These are phyloP conservation scores for Auricularia cornea DNA, from an alignment of 768 basidiomycete species.

Conservation along the genomic window DNA sequence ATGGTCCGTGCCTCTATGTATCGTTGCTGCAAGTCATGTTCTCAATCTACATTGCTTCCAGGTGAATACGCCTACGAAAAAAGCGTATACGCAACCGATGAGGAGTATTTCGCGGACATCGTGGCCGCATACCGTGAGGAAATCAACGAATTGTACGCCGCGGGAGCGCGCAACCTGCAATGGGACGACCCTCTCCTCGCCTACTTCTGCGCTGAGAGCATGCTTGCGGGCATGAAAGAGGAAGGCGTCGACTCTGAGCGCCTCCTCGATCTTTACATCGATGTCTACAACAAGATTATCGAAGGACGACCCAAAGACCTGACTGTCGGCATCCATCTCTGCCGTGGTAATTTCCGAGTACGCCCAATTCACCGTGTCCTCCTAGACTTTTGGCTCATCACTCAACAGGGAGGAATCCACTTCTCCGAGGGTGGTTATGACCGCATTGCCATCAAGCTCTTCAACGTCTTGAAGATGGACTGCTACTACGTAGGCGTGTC, in stretches of 20 bases:
- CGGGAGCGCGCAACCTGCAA: constrained; percentile 37
- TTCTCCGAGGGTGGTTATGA: constrained; percentile 40
- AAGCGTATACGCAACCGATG: constrained; percentile 52
- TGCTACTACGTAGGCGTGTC: constrained; percentile 37
- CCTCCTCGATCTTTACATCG: constrained; percentile 57
- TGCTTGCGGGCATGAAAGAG: constrained; percentile 48
- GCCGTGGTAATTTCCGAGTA: constrained; percentile 33
- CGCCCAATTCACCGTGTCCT: not conserved
- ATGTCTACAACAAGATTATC: constrained; percentile 38
- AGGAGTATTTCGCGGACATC: constrained; percentile 43
- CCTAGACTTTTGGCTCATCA: not conserved
- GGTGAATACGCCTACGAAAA: constrained; percentile 21
- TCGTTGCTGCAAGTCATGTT: not conserved
- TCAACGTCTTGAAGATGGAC: constrained; percentile 52
- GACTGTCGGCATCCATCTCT: constrained; percentile 51
- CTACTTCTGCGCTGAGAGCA: constrained; percentile 58
- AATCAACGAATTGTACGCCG: constrained; percentile 35
- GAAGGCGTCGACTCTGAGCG: constrained; percentile 52
- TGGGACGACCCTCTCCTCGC: constrained; percentile 41
- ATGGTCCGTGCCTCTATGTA: constrained; percentile 55
- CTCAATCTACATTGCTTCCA: not conserved
- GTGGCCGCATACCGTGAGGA: constrained; percentile 39
- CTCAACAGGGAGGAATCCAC: constrained; percentile 28
- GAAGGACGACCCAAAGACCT: constrained; percentile 46
- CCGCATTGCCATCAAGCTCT: constrained; percentile 29